Base-by-base conservation (phyloP, 2,329 filamentous ascomycete species). In the Aspergillus sp. region DNA sequence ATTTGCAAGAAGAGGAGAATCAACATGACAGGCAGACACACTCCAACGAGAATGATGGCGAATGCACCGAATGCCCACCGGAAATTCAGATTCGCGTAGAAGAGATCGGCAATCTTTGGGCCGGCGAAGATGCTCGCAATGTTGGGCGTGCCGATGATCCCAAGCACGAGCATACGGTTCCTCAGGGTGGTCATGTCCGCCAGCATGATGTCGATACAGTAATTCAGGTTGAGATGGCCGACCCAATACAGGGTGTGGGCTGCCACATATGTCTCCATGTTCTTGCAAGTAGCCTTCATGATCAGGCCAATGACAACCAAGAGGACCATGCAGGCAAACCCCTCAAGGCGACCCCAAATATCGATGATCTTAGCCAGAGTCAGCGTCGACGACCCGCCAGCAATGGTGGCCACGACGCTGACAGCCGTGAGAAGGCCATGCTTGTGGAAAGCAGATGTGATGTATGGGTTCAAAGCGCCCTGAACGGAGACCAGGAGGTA, bases 11-110 rank as follows among this genome's bases (percentile, higher is more conserved):
- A 66, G 51, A 76, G 68, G 59, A 85, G 76, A n/a, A 85, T 65
- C 11, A 68, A 56, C 45, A 79, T 77, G 9, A 87, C 70, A 0
- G 85, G 85, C 6, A 80, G 33, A 2, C 76, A 76, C 41, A 83
- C 72, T 47, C 78, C 62, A 0, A 83, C 83, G 0, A 80, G 74
- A 52, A 87, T 73, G 57, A 88, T 82, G 46, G 78, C 73, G 59
- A 84, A 86, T 35, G 73, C 70, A 20, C 82, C 84, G 59, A 81
- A 86, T 0, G 74, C 82, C 84, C 84, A 87, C 19, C 81, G 76
- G 76, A 79, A 86, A 44, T 76, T 79, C 19, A 77, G 71, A 0
- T 75, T 41, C 14, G 35, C 70, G 0, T 71, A 59, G 45, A 81
- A 69, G 56, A 82, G 79, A 1, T 72, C 69, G 19, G 79, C 67